phyloP scores from a whole-genome alignment of 192 early-diverging fungal species.

The Podila verticillata region DNA sequence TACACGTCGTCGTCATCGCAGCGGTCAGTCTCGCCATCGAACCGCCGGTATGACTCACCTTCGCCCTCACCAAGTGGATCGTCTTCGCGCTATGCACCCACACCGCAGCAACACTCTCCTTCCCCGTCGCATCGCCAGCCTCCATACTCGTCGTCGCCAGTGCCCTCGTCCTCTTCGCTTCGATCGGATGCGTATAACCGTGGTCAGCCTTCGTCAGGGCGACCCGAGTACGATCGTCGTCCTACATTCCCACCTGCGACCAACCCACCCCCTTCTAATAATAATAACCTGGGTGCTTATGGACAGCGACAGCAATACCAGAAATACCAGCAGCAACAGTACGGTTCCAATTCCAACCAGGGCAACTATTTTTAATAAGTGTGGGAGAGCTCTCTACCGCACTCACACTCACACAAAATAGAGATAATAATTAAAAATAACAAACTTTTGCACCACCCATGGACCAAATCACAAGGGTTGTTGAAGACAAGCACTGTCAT shows the following conservation, averaged over 20 bases:
- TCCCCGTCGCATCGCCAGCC: slow-evolving; percentile 5
- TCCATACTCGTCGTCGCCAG: slow-evolving; percentile 3
- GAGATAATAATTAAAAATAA: no score
- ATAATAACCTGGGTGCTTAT: slow-evolving; percentile 27
- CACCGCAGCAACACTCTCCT: not conserved
- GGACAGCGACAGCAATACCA: slow-evolving; percentile 29
- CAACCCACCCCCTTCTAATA: slow-evolving; percentile 2
- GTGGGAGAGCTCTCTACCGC: no score
- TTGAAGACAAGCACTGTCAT: no score
- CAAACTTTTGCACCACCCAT: no score
- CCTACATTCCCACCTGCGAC: slow-evolving; percentile 20
- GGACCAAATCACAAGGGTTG: no score
- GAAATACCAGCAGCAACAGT: slow-evolving; percentile 16
- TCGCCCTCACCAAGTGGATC: slow-evolving; percentile 4
- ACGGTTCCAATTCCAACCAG: slow-evolving; percentile 4
- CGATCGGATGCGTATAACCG: slow-evolving; percentile 13
- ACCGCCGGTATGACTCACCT: slow-evolving; percentile 28
- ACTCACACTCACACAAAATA: no score
- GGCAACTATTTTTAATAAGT: slow-evolving; percentile 37
- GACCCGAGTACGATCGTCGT: slow-evolving; percentile 23
- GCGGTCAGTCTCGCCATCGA: slow-evolving; percentile 22
- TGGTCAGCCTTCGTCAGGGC: slow-evolving; percentile 6
- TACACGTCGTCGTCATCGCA: slow-evolving; percentile 16
- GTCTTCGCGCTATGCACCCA: not conserved
- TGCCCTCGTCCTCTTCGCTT: slow-evolving; percentile 1